These are phyloP conservation scores for Luffa acutangula DNA, from an alignment of 306 rosid species.

Conservation along the genomic window DNA sequence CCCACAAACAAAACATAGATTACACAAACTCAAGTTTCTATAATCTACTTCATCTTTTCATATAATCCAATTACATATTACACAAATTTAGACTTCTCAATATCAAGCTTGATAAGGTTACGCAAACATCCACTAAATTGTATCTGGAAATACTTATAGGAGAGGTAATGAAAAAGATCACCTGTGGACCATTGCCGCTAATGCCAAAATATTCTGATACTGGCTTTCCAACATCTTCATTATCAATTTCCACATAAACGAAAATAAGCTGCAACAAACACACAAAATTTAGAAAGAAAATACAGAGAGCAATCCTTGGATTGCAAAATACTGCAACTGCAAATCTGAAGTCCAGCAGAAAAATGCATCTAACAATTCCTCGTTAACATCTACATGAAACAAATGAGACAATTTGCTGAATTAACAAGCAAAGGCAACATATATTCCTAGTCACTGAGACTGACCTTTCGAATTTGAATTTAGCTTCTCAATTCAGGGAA, in stretches of 20 bases:
- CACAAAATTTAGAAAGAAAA: background rate
- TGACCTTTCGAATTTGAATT: background rate
- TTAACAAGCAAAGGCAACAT: background rate
- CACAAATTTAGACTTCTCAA: background rate
- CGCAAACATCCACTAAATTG: background rate
- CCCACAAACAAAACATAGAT: background rate
- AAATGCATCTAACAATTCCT: background rate
- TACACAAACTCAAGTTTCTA: background rate
- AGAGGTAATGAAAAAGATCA: slow-evolving; percentile 20
- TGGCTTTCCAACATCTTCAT: slow-evolving; percentile 86
- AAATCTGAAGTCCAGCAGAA: background rate
- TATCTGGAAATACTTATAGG: background rate
- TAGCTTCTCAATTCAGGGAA: background rate
- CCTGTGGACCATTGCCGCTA: slow-evolving; percentile 62
- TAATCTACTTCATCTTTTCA: background rate
- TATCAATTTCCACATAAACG: slow-evolving; percentile 68
- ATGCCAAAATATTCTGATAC: slow-evolving; percentile 90
- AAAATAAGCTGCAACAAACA: slow-evolving; percentile 68
- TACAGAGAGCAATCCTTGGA: background rate
- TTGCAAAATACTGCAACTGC: background rate
- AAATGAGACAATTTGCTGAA: background rate
- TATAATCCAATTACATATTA: background rate
- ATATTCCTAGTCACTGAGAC: background rate
- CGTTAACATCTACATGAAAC: background rate
- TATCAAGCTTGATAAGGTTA: background rate